Conservation (phyloP, 2,329 filamentous ascomycete species). For the Ilyonectria destructans region DNA sequence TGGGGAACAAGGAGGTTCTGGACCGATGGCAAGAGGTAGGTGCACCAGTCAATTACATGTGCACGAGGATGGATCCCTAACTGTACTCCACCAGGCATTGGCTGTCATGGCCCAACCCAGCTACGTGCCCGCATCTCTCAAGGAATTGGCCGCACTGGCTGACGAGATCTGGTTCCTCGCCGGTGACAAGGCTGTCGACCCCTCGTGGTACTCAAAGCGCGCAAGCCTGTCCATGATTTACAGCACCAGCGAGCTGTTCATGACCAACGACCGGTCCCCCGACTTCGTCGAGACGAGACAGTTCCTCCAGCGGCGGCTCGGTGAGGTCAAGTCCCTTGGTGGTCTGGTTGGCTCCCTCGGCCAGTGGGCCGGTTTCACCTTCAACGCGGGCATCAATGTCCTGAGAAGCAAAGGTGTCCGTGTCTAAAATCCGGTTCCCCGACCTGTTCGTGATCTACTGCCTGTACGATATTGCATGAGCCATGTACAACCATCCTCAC, state of each 20-base stretch:
- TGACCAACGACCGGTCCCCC: conserved; percentile 88
- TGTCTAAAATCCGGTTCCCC: conserved; percentile 67
- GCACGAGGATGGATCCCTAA: conserved; percentile 32
- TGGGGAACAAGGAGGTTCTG: conserved; percentile 81
- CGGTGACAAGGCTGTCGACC: conserved; percentile 86
- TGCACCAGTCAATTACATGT: conserved; percentile 10
- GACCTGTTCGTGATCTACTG: background rate
- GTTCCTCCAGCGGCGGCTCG: conserved; percentile 84
- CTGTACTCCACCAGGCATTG: conserved; percentile 74
- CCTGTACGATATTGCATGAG: conserved; percentile 50
- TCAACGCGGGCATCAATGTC: conserved; percentile 83
- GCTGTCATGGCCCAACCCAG: conserved; percentile 90
- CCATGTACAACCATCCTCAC: conserved; percentile 40
- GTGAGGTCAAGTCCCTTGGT: conserved; percentile 77
- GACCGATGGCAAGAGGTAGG: conserved; percentile 89
- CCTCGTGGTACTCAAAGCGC: conserved; percentile 86
- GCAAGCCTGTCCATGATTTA: conserved; percentile 71
- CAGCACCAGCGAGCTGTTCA: conserved; percentile 88
- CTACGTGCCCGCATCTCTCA: conserved; percentile 82
- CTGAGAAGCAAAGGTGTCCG: conserved; percentile 90
- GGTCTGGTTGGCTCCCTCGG: conserved; percentile 75
- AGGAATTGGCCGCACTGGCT: conserved; percentile 85
- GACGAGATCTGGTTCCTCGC: conserved; percentile 95
- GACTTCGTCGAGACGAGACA: conserved; percentile 84
- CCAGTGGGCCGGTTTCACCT: conserved; percentile 88